phyloP scores from a whole-genome alignment of 257 asterid genomes.

The Mentha longifolia region DNA sequence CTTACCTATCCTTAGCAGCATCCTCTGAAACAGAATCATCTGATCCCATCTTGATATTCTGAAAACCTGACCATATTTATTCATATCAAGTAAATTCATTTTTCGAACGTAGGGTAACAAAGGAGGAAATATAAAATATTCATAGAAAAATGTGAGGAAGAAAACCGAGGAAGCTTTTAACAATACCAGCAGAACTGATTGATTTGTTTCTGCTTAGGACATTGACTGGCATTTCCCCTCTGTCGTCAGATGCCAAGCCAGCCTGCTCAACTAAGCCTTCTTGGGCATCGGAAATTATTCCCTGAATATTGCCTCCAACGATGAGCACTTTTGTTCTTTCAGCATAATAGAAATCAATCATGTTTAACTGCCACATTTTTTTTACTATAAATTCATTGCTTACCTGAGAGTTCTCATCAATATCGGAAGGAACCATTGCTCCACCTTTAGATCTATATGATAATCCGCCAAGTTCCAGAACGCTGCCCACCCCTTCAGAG shows the following conservation, averaged over 20 bases:
- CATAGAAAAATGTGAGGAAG: background rate
- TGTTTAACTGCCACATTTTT: slow-evolving; percentile 14
- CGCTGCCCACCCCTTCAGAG: slow-evolving; percentile 46
- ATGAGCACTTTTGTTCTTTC: slow-evolving; percentile 39
- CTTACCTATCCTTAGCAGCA: slow-evolving; percentile 68
- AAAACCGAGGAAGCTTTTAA: background rate
- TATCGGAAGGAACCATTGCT: slow-evolving; percentile 45
- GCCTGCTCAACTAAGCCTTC: slow-evolving; percentile 51
- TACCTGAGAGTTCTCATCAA: slow-evolving; percentile 61
- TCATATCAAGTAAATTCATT: slow-evolving; percentile 27
- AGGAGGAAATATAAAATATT: slow-evolving; percentile 11
- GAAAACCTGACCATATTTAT: slow-evolving; percentile 52
- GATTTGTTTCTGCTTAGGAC: slow-evolving; percentile 59
- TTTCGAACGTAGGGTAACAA: background rate
- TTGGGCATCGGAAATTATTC: slow-evolving; percentile 50
- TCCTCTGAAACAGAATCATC: slow-evolving; percentile 53
- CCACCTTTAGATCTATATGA: slow-evolving; percentile 58
- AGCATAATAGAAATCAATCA: slow-evolving; percentile 24
- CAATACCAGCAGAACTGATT: slow-evolving; percentile 59
- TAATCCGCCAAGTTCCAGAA: slow-evolving; percentile 52
- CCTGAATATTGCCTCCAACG: slow-evolving; percentile 51
- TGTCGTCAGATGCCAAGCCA: slow-evolving; percentile 39
- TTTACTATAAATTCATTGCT: slow-evolving; percentile 22
- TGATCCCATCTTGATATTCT: slow-evolving; percentile 49
- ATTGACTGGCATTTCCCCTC: slow-evolving; percentile 49